phyloP scores from a whole-genome alignment of 176 grass and related monocot genomes.

The Musa schizocarpa region DNA sequence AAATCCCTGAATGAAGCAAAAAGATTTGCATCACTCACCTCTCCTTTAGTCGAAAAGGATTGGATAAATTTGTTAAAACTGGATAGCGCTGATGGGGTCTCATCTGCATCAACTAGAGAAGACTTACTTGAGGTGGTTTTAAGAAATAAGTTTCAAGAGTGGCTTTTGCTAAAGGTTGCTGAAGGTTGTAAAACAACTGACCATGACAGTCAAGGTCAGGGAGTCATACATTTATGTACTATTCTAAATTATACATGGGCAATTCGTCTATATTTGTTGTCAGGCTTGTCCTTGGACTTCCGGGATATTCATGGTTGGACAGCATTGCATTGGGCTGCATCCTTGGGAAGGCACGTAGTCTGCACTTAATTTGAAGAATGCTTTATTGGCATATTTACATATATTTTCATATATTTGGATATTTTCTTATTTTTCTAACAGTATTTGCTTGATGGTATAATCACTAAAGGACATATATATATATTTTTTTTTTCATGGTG shows the following conservation, averaged over 20 bases:
- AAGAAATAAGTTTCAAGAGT: slow-evolving; percentile 84
- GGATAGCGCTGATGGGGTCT: slow-evolving; percentile 24
- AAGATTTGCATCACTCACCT: slow-evolving; percentile 50
- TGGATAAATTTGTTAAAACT: slow-evolving; percentile 57
- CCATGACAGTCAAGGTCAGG: slow-evolving; percentile 66
- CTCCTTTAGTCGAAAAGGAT: slow-evolving; percentile 59
- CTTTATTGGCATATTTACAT: slow-evolving; percentile 6
- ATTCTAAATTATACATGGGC: slow-evolving; percentile 90
- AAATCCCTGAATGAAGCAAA: slow-evolving; percentile 49
- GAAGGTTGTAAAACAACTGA: slow-evolving; percentile 66
- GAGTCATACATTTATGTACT: slow-evolving; percentile 86
- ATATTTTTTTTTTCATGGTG: background rate
- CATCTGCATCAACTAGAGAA: slow-evolving; percentile 24
- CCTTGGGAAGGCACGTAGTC: slow-evolving; percentile 54
- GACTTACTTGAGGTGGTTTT: slow-evolving; percentile 74
- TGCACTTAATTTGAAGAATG: slow-evolving; percentile 11
- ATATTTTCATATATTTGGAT: background rate
- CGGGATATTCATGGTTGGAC: slow-evolving; percentile 94
- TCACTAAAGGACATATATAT: background rate
- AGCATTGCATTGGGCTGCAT: slow-evolving; percentile 87
- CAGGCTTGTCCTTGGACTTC: slow-evolving; percentile 88
- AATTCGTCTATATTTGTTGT: slow-evolving; percentile 59
- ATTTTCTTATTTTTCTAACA: background rate
- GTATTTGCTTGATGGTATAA: background rate
- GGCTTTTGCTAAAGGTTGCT: slow-evolving; percentile 74